These are phyloP conservation scores for Polysphondylium violaceum DNA, from an alignment of 78 protist genomes.

Conservation along the genomic window DNA sequence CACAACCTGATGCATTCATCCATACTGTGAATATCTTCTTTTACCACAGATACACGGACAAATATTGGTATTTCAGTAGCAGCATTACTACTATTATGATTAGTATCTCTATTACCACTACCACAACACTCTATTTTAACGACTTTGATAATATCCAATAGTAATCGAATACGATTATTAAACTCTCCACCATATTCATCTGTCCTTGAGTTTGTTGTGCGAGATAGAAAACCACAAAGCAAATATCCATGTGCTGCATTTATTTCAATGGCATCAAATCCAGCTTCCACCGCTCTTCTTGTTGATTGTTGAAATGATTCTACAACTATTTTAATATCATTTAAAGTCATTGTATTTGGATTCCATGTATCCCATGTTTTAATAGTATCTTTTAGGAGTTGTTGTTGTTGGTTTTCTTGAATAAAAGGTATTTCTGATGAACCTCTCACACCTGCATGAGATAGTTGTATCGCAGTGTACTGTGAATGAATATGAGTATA, in stretches of 20 bases:
- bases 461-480: constrained; percentile 2
- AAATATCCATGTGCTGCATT: constrained; percentile 94
- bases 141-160: constrained; percentile 34
- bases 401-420: neutral
- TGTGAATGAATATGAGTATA: too few relatives aligned
- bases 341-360: constrained; percentile 56
- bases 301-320: constrained; percentile 71
- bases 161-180: constrained; percentile 83
- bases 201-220: constrained; percentile 83
- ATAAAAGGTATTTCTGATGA: neutral
- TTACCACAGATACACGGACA: too few relatives aligned
- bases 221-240: constrained; percentile 79
- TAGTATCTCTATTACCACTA: too few relatives aligned
- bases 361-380: neutral
- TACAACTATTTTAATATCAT: constrained; percentile 66
- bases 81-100: too few relatives aligned
- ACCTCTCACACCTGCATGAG: constrained; percentile 32
- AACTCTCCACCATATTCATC: constrained; percentile 92
- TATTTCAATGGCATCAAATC: constrained; percentile 93
- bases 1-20: too few relatives aligned
- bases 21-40: too few relatives aligned
- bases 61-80: too few relatives aligned
- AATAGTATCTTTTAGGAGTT: neutral
- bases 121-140: too few relatives aligned
- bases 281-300: constrained; percentile 82